A percentile compares a stretch with the other conserved stretches of the same genome.
These are phyloP conservation scores for Alternaria rosae DNA, from an alignment of 2,329 filamentous ascomycete species.

Conservation along the genomic window DNA sequence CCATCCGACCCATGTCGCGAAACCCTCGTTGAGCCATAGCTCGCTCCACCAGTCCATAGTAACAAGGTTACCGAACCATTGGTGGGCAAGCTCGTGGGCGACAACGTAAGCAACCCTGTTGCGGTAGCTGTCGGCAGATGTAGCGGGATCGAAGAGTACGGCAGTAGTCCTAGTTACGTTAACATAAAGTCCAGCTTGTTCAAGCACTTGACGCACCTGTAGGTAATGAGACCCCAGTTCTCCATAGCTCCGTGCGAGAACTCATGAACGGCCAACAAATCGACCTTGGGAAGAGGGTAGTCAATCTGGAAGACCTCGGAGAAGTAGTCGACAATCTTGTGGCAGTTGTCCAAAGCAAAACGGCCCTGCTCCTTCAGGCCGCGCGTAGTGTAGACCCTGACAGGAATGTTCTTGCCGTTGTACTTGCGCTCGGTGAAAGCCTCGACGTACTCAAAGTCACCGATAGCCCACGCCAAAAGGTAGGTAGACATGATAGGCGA, in stretches of 20 bases:
- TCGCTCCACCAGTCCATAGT: slow-evolving; percentile 98
- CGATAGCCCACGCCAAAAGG: slow-evolving; percentile 91
- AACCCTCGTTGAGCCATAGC: slow-evolving; percentile 90
- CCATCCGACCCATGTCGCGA: slow-evolving; percentile 99
- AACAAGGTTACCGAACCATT: slow-evolving; percentile 95
- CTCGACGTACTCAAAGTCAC: slow-evolving; percentile 97
- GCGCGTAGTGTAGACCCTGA: slow-evolving; percentile 93
- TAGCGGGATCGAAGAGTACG: slow-evolving; percentile 92
- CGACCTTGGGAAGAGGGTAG: slow-evolving; percentile 91
- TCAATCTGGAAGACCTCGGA: slow-evolving; percentile 90
- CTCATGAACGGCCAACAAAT: slow-evolving; percentile 93
- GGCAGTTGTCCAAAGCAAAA: slow-evolving; percentile 88
- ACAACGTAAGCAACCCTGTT: slow-evolving; percentile 97
- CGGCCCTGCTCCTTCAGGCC: slow-evolving; percentile 93
- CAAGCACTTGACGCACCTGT: slow-evolving; percentile 61
- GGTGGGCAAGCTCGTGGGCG: slow-evolving; percentile 95
- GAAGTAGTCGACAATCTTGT: slow-evolving; percentile 94
- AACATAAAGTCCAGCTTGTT: slow-evolving; percentile 3
- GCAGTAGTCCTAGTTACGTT: slow-evolving; percentile 71
- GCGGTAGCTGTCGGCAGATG: slow-evolving; percentile 87
- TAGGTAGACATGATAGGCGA: slow-evolving; percentile 97
- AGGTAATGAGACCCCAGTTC: slow-evolving; percentile 98
- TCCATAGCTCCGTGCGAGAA: slow-evolving; percentile 93
- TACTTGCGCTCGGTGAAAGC: slow-evolving; percentile 89
- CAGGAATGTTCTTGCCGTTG: slow-evolving; percentile 87